Evolutionary conservation across 805 yeast species (phyloP).

Genomic region (Candida easanensis): DNA sequence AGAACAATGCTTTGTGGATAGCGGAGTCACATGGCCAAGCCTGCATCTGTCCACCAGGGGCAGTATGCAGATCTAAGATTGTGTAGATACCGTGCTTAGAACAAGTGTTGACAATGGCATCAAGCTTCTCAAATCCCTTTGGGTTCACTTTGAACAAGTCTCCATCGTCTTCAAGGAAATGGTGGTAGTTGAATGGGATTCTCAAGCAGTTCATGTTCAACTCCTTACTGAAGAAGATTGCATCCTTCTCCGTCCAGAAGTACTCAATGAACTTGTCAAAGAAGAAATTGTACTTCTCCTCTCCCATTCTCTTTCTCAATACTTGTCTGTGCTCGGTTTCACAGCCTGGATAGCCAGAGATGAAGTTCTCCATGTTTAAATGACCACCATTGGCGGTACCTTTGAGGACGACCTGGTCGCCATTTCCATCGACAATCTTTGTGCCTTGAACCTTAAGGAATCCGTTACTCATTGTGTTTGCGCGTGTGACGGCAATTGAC

Average conservation of each 20-base stretch:
- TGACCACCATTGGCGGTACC: constrained; percentile 52
- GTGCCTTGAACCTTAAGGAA: constrained; percentile 44
- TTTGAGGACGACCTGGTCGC: constrained; percentile 38
- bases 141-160: constrained; percentile 42
- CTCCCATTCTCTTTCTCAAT: constrained; percentile 38
- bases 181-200: constrained; percentile 52
- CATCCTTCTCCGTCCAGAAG: constrained; percentile 51
- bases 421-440: constrained; percentile 44
- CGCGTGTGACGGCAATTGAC: too few species aligned
- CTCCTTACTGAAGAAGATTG: constrained; percentile 39
- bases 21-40: constrained; percentile 52
- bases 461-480: constrained; percentile 9
- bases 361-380: constrained; percentile 55
- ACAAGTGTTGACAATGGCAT: constrained; percentile 42
- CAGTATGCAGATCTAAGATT: constrained; percentile 46
- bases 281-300: constrained; percentile 46
- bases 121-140: constrained; percentile 44
- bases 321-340: constrained; percentile 49
- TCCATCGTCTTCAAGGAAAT: constrained; percentile 42
- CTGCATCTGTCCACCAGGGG: constrained; percentile 54
- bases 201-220: constrained; percentile 45
- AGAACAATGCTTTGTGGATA: constrained; percentile 45
- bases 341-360: constrained; percentile 53
- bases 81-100: constrained; percentile 46
- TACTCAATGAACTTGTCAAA: constrained; percentile 51